Evolutionary conservation across 2,329 filamentous ascomycete species (phyloP).

Genomic region (Samsoniella hepiali): DNA sequence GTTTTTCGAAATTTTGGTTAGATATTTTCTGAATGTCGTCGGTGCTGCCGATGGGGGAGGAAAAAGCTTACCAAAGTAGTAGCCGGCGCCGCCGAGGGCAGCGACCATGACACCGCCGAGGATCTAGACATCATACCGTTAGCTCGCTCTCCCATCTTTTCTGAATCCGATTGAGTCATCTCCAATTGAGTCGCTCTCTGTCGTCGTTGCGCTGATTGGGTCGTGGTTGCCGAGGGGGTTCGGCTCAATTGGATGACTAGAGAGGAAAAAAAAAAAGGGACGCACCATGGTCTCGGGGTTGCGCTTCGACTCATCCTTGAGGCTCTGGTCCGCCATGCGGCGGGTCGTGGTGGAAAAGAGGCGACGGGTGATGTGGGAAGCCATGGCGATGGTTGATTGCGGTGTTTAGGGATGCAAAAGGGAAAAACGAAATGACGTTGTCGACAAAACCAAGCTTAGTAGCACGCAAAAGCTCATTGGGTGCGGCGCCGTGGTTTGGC

Average conservation of each 20-base stretch:
- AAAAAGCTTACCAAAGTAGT: constrained; percentile 68
- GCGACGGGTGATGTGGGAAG: constrained; percentile 54
- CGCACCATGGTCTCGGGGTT: constrained; percentile 46
- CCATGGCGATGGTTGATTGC: constrained; percentile 35
- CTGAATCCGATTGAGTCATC: not conserved
- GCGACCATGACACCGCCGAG: constrained; percentile 88
- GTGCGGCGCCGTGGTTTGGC: not conserved
- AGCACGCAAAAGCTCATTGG: constrained; percentile 10
- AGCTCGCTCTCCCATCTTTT: not conserved
- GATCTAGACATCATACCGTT: constrained; percentile 55
- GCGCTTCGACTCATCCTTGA: constrained; percentile 58
- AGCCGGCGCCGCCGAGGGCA: constrained; percentile 83
- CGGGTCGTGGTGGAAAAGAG: constrained; percentile 54
- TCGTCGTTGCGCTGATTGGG: not conserved
- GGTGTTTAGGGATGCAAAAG: not conserved
- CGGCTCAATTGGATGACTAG: not conserved
- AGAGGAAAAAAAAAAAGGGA: constrained; percentile 31
- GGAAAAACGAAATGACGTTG: constrained; percentile 14
- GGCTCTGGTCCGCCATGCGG: constrained; percentile 47
- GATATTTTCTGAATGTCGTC: not conserved
- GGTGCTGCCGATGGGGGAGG: not conserved
- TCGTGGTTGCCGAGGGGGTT: not conserved
- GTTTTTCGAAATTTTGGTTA: not conserved
- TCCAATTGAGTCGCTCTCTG: not conserved
- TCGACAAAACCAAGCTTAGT: constrained; percentile 5